Evolutionary conservation across 148 eudicot species (phyloP).

Genomic region (Camellia japonica): DNA sequence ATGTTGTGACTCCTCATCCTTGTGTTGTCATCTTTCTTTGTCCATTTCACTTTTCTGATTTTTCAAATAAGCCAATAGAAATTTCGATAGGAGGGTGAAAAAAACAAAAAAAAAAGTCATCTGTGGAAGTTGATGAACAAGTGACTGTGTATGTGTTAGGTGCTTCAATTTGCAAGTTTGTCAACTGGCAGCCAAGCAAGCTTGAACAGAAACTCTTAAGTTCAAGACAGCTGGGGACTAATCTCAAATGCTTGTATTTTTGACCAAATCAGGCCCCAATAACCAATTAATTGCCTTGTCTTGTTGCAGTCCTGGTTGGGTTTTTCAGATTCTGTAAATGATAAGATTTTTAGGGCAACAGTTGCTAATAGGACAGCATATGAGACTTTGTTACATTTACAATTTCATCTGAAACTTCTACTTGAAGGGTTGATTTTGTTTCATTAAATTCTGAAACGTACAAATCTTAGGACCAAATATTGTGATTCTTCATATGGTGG

Average conservation of each 20-base stretch:
- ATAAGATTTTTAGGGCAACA: background rate
- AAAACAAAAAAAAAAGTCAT: background rate
- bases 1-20: background rate
- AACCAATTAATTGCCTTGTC: background rate
- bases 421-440: background rate
- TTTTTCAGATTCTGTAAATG: background rate
- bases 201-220: background rate
- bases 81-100: no score
- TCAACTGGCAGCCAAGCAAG: background rate
- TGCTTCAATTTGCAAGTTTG: background rate
- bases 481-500: background rate
- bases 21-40: background rate
- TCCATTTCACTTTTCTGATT: background rate
- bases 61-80: background rate
- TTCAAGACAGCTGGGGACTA: background rate
- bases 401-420: background rate
- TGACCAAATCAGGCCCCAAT: background rate
- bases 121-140: background rate
- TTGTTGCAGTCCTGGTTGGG: background rate
- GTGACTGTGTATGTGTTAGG: background rate
- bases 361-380: slow-evolving; percentile 3
- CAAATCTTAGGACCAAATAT: slow-evolving; percentile 1
- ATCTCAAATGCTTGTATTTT: background rate
- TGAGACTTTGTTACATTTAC: background rate
- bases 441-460: background rate